Conservation (phyloP, 2,329 filamentous ascomycete species). For the Stachybotrys echinatus region DNA sequence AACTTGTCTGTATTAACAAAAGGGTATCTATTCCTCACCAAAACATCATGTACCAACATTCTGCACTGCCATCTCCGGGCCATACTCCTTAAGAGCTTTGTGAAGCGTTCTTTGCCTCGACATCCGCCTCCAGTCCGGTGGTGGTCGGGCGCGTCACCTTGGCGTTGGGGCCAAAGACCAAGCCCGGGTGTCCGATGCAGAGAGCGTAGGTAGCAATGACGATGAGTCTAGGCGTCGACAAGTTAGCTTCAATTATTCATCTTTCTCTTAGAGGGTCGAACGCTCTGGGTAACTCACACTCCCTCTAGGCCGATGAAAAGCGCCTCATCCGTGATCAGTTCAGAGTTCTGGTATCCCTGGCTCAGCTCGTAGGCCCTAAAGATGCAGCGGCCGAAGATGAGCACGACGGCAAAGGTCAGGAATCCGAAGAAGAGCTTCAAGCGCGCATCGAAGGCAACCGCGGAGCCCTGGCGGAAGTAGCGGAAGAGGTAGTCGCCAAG, state of each 20-base stretch:
- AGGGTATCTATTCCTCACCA: neutral
- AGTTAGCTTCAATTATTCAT: slow-evolving; percentile 6
- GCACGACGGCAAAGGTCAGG: slow-evolving; percentile 44
- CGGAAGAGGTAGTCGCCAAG: slow-evolving; percentile 35
- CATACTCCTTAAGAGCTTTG: neutral
- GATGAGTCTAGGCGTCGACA: slow-evolving; percentile 20
- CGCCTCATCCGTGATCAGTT: slow-evolving; percentile 32
- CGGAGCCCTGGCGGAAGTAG: slow-evolving; percentile 12
- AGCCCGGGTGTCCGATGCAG: slow-evolving; percentile 32
- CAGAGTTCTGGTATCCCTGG: slow-evolving; percentile 40
- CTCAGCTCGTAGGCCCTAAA: slow-evolving; percentile 55
- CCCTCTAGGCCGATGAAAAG: slow-evolving; percentile 52
- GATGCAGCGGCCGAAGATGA: slow-evolving; percentile 50
- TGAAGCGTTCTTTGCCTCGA: neutral
- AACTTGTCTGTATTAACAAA: neutral
- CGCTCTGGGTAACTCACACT: slow-evolving; percentile 23
- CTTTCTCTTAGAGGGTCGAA: rapidly evolving
- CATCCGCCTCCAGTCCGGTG: neutral
- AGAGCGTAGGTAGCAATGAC: slow-evolving; percentile 28
- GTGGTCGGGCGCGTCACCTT: neutral
- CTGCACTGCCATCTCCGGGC: too few relatives aligned
- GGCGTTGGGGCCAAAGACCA: slow-evolving; percentile 12
- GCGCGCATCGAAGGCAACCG: slow-evolving; percentile 19
- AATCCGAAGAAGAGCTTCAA: slow-evolving; percentile 44
- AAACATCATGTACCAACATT: neutral